A percentile compares a stretch with the other conserved stretches of the same genome.
Evolutionary conservation across 257 asterid genomes (phyloP).

Genomic region (Echites panduratus): DNA sequence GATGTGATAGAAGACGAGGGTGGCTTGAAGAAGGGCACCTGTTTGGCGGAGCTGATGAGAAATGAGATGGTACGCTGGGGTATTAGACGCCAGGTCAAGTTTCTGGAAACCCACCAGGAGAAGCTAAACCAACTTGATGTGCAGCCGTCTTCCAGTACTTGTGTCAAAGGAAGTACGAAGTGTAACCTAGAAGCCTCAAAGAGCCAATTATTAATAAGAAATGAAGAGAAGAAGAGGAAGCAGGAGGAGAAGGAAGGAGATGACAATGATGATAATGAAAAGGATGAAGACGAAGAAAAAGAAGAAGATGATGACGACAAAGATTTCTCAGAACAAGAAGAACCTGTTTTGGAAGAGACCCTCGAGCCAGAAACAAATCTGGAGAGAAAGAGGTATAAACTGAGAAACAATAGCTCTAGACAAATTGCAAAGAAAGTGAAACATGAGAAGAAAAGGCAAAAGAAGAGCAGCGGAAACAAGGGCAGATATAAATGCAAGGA

Average conservation of each 20-base stretch:
- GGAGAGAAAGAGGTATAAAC: slow-evolving; percentile 68
- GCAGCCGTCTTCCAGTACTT: slow-evolving; percentile 43
- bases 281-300: slow-evolving; percentile 23
- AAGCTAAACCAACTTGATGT: slow-evolving; percentile 13
- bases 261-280: neutral
- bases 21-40: slow-evolving; percentile 28
- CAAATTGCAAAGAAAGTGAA: slow-evolving; percentile 41
- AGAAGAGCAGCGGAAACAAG: slow-evolving; percentile 27
- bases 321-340: slow-evolving; percentile 21
- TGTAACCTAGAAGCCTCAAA: slow-evolving; percentile 12
- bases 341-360: slow-evolving; percentile 29
- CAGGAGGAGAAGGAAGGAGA: neutral
- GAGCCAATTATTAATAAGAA: slow-evolving; percentile 10
- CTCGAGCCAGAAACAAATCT: slow-evolving; percentile 30
- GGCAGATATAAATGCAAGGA: slow-evolving; percentile 42
- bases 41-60: slow-evolving; percentile 48
- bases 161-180: slow-evolving; percentile 32
- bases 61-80: slow-evolving; percentile 87
- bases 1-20: slow-evolving; percentile 17
- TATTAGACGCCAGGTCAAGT: slow-evolving; percentile 63
- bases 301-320: slow-evolving; percentile 21
- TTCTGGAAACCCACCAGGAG: slow-evolving; percentile 67
- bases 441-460: slow-evolving; percentile 35
- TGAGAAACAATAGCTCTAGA: slow-evolving; percentile 43
- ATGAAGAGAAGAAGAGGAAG: slow-evolving; percentile 24